phyloP scores from a whole-genome alignment of 371 early-diverging fungal genomes.

The Zychaea mexicana region DNA sequence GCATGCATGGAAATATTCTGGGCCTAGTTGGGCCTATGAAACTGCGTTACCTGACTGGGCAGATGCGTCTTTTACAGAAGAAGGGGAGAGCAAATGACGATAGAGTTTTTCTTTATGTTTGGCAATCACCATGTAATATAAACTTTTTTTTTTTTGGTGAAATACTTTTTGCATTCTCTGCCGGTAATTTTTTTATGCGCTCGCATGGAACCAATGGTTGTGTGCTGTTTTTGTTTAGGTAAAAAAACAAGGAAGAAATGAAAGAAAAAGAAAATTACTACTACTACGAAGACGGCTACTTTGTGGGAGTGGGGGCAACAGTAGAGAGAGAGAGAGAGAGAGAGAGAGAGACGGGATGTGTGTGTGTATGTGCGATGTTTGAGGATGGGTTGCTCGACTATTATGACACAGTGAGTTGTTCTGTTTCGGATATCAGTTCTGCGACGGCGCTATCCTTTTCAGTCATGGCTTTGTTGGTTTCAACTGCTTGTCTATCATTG shows the following conservation, averaged over 20 bases:
- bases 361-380: background rate
- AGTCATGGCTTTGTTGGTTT: background rate
- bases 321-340: background rate
- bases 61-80: conserved; percentile 17
- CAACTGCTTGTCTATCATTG: background rate
- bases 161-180: too few species aligned
- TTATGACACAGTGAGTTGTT: conserved; percentile 11
- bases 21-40: conserved; percentile 72
- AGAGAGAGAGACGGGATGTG: background rate
- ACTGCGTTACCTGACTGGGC: conserved; percentile 86
- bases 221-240: background rate
- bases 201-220: too few species aligned
- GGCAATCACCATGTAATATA: background rate
- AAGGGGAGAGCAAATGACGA: background rate
- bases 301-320: background rate
- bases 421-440: conserved; percentile 8
- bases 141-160: background rate
- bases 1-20: conserved; percentile 80
- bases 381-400: background rate
- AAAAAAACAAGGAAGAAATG: background rate
- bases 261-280: background rate
- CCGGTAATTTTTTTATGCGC: too few species aligned
- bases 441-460: conserved; percentile 6
- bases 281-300: too few species aligned
- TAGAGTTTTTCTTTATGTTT: background rate